These are phyloP conservation scores for Ceratocystiopsis sp. DNA, from an alignment of 2,329 filamentous ascomycete species.

Conservation along the genomic window DNA sequence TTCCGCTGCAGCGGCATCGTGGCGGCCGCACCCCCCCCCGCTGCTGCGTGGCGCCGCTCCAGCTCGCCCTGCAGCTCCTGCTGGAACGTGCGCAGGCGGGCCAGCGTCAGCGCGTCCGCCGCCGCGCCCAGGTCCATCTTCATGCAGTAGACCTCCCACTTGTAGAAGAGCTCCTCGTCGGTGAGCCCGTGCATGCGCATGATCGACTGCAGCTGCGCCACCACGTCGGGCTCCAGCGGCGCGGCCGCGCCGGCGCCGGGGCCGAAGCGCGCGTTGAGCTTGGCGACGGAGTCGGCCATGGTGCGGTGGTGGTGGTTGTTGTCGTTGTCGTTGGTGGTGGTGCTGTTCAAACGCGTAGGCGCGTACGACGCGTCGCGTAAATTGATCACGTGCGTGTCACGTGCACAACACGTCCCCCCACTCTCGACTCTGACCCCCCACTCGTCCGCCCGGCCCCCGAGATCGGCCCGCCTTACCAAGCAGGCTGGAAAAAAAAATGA, in stretches of 20 bases:
- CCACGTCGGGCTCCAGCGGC: conserved; percentile 58
- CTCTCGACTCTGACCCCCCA: no score
- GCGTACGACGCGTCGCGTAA: no score
- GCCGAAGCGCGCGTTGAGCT: conserved; percentile 37
- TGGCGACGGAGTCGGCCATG: conserved; percentile 24
- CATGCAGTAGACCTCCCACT: conserved; percentile 97
- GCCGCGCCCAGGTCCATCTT: conserved; percentile 70
- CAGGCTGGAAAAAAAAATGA: no score
- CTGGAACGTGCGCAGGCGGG: conserved; percentile 59
- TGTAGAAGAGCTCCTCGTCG: conserved; percentile 82
- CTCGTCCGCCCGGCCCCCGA: no score
- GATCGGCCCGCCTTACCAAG: no score
- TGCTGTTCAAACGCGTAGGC: no score
- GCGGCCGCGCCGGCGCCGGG: conserved; percentile 29
- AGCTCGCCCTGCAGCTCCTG: conserved; percentile 71
- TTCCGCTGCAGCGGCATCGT: not conserved
- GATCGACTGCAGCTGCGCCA: conserved; percentile 70
- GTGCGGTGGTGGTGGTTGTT: not conserved
- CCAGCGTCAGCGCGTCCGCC: conserved; percentile 42
- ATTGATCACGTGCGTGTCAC: no score
- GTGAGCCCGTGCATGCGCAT: conserved; percentile 67
- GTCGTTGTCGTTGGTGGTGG: no score
- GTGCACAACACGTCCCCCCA: no score
- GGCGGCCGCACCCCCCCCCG: not conserved
- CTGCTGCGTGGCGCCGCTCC: conserved; percentile 26